phyloP scores from a whole-genome alignment of 1,139 yeast genomes.

The Spathaspora sp. region DNA sequence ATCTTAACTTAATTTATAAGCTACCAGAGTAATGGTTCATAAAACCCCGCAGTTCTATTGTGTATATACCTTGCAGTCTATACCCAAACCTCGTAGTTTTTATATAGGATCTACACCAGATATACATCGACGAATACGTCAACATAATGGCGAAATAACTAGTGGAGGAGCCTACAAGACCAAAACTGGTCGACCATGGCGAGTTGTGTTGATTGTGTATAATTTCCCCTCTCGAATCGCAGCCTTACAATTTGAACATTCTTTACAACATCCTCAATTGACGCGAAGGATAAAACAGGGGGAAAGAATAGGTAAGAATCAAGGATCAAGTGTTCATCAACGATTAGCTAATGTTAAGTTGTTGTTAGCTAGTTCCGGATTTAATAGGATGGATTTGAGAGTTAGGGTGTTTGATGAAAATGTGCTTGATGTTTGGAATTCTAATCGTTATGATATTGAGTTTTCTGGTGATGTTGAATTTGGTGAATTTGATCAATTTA shows the following conservation, averaged over 20 bases:
- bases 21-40: conserved; percentile 10
- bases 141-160: conserved; percentile 70
- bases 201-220: conserved; percentile 57
- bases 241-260: conserved; percentile 75
- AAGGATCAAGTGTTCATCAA: conserved; percentile 42
- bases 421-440: conserved; percentile 25
- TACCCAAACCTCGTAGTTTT: conserved; percentile 52
- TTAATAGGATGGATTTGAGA: conserved; percentile 39
- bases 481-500: conserved; percentile 14
- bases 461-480: conserved; percentile 11
- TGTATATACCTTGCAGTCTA: conserved; percentile 64
- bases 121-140: conserved; percentile 65
- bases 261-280: conserved; percentile 71
- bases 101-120: conserved; percentile 81
- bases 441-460: conserved; percentile 26
- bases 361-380: conserved; percentile 42
- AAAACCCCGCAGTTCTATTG: conserved; percentile 51
- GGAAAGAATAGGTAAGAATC: conserved; percentile 21
- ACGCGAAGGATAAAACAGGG: conserved; percentile 56
- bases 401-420: conserved; percentile 37
- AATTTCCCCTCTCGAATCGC: conserved; percentile 73
- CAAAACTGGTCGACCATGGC: conserved; percentile 69
- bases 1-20: background rate
- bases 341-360: conserved; percentile 53
- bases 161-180: conserved; percentile 72